Conservation (phyloP, 2,329 filamentous ascomycete species). For the Aschersonia sp. region DNA sequence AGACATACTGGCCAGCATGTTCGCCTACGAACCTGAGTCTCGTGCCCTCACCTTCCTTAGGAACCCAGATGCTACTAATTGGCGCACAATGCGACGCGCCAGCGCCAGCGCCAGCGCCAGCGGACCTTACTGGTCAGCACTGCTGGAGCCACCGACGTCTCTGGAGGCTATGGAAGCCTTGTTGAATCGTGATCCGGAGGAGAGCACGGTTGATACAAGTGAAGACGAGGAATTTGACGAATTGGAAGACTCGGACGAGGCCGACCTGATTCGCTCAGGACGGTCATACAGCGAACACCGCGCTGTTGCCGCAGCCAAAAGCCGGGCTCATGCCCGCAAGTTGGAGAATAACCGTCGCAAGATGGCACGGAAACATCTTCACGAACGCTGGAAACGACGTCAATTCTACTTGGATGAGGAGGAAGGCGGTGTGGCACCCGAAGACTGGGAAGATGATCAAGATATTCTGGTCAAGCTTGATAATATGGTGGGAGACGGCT, state of each 20-base stretch:
- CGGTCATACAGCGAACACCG: constrained; percentile 24
- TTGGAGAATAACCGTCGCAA: constrained; percentile 24
- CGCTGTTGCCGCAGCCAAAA: constrained; percentile 20
- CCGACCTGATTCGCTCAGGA: constrained; percentile 4
- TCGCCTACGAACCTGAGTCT: constrained; percentile 22
- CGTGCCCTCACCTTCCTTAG: constrained; percentile 11
- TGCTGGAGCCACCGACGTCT: constrained; percentile 30
- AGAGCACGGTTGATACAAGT: constrained; percentile 9
- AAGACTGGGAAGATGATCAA: constrained; percentile 47
- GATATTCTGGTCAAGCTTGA: constrained; percentile 31
- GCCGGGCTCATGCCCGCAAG: constrained; percentile 19
- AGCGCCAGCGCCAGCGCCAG: constrained; percentile 16
- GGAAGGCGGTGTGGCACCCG: constrained; percentile 54
- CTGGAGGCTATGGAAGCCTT: constrained; percentile 27
- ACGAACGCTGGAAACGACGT: constrained; percentile 62
- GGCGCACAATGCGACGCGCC: constrained; percentile 16
- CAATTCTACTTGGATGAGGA: constrained; percentile 79
- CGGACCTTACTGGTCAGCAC: constrained; percentile 25
- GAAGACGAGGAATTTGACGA: constrained; percentile 10
- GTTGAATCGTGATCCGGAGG: constrained; percentile 17
- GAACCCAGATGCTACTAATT: constrained; percentile 2
- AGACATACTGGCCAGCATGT: constrained; percentile 42
- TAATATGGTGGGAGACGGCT: constrained; percentile 18
- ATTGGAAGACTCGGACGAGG: constrained; percentile 5
- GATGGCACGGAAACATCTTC: constrained; percentile 37